Percentiles rank a stretch among this genome's conserved stretches.
Conservation (phyloP, 1,284 basidiomycete species). For the Tranzscheliella williamsii region DNA sequence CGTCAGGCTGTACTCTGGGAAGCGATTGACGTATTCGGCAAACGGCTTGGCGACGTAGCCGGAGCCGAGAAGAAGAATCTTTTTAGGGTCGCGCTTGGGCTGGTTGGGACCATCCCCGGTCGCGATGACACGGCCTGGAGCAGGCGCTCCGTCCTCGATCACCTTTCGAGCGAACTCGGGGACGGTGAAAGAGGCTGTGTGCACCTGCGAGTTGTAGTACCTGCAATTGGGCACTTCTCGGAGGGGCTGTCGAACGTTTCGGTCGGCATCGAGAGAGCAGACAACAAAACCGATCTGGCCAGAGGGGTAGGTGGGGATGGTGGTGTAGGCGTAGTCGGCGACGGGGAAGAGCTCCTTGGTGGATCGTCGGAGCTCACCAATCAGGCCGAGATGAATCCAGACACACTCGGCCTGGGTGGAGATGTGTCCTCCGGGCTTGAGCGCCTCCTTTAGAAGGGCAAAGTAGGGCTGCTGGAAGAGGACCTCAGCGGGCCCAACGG, state of each 20-base stretch:
- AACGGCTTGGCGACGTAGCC: conserved; percentile 93
- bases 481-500: conserved; percentile 89
- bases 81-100: conserved; percentile 65
- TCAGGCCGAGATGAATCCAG: conserved; percentile 91
- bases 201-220: conserved; percentile 86
- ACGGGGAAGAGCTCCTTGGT: conserved; percentile 80
- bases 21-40: conserved; percentile 86
- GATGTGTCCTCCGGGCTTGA: conserved; percentile 88
- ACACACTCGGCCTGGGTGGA: conserved; percentile 95
- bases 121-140: conserved; percentile 54
- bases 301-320: conserved; percentile 95
- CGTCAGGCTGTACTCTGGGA: conserved; percentile 81
- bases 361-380: conserved; percentile 75
- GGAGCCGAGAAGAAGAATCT: conserved; percentile 87
- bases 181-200: conserved; percentile 81
- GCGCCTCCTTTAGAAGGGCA: conserved; percentile 84
- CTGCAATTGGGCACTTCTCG: conserved; percentile 66
- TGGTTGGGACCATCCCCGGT: conserved; percentile 65
- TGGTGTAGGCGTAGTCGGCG: conserved; percentile 90
- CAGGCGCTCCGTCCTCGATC: conserved; percentile 58
- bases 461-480: conserved; percentile 99
- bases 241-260: conserved; percentile 65
- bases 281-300: conserved; percentile 97
- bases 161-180: conserved; percentile 81
- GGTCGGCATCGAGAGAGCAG: conserved; percentile 71